Base-by-base conservation (phyloP, 202 grass and related monocot species). In the Brachypodium distachyon region DNA sequence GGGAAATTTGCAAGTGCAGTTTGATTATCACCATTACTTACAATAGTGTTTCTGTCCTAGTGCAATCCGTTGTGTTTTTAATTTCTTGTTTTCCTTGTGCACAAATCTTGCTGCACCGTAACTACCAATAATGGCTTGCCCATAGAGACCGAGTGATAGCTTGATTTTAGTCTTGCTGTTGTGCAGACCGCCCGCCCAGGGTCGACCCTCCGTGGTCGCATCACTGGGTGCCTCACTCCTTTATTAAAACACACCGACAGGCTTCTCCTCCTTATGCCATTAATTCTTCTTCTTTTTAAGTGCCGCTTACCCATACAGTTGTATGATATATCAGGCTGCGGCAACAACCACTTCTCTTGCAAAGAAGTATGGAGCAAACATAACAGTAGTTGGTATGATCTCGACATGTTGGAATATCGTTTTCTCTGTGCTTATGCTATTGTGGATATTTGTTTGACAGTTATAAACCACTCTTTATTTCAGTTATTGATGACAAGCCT, bases 401-500 rank as follows among this genome's bases (percentile, higher is more conserved):
- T 68, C 47, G n/a, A 19, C 6, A 59, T 76, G 18, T 11, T 43
- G 19, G n/a, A 57, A 78, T 2, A 5, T 79, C 23, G 23, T 1
- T 13, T 51, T 36, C 31, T 47, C 31, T 60, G 7, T 70, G 28
- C 10, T 68, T 70, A 43, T 55, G 12, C 4, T 70, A 19, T 61
- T 57, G 19, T 7, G 18, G 42, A 32, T 26, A 28, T 76, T 55
- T 41, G 10, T 4, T 22, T 46, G 9, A 67, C 11, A 18, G 16
- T 37, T 28, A 4, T 61, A 11, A 73, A 58, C 60, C 73, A 17
- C 25, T 72, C 17, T 76, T 81, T 12, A 43, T 66, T 90, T 25
- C 50, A 99, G 96, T 99, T 72, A 95, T 99, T 70, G 96, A 99
- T 60, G 87, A 95, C 77, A 98, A 94, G 57, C 85, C 91, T 2